phyloP scores from a whole-genome alignment of 768 basidiomycete species.

The Tephrocybe sp. region DNA sequence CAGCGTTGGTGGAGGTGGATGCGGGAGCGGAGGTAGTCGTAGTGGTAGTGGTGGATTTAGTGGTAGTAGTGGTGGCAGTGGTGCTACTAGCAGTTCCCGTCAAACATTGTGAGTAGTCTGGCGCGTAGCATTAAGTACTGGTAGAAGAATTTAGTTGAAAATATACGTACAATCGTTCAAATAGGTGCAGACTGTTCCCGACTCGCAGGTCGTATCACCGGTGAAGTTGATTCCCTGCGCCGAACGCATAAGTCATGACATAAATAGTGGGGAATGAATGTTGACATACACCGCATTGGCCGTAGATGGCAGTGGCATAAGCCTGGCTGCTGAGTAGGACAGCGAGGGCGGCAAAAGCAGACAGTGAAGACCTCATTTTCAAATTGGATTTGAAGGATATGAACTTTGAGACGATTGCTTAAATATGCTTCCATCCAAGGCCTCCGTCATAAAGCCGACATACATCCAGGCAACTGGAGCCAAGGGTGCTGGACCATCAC shows the following conservation, averaged over 20 bases:
- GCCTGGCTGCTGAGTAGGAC: constrained; percentile 29
- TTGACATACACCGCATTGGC: constrained; percentile 54
- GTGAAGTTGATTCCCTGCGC: constrained; percentile 39
- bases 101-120: constrained; percentile 51
- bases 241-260: not conserved
- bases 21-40: constrained; percentile 30
- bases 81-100: constrained; percentile 28
- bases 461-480: constrained; percentile 20
- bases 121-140: not conserved
- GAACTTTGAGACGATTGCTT: not conserved
- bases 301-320: constrained; percentile 41
- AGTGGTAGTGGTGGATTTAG: constrained; percentile 27
- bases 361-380: constrained; percentile 31
- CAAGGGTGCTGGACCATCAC: constrained; percentile 13
- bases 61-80: constrained; percentile 17
- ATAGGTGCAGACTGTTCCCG: constrained; percentile 40
- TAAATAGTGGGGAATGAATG: too few species aligned
- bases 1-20: constrained; percentile 25
- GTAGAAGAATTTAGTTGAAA: not conserved
- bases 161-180: constrained; percentile 40
- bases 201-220: constrained; percentile 42
- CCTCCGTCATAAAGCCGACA: constrained; percentile 31
- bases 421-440: constrained; percentile 9
- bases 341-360: constrained; percentile 32
- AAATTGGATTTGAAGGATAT: constrained; percentile 1